phyloP scores from a whole-genome alignment of 108 stramenopile genomes.

The Conticribra weissflogii region DNA sequence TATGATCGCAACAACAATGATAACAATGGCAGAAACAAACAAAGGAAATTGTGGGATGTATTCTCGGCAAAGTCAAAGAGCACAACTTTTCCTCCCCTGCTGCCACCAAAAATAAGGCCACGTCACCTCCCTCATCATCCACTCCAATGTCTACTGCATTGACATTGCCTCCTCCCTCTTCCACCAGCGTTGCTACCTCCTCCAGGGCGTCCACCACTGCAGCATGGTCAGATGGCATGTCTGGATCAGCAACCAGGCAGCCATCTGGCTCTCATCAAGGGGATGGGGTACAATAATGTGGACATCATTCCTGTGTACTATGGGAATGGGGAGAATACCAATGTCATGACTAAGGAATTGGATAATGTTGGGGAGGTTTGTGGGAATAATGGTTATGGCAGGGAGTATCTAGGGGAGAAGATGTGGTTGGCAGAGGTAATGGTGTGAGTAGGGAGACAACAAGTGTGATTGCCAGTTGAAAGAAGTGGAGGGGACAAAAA shows the following conservation, averaged over 20 bases:
- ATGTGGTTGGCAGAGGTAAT: too few species aligned
- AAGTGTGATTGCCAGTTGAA: too few species aligned
- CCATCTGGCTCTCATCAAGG: constrained; percentile 63
- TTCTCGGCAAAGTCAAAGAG: constrained; percentile 40
- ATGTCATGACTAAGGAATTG: constrained; percentile 82
- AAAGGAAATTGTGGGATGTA: constrained; percentile 83
- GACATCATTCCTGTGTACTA: constrained; percentile 81
- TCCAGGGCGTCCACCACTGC: constrained; percentile 57
- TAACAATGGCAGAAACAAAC: constrained; percentile 10
- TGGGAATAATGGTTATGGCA: too few species aligned
- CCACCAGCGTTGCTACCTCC: constrained; percentile 77
- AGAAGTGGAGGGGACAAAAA: constrained; percentile 13
- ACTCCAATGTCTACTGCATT: constrained; percentile 64
- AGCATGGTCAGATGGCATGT: constrained; percentile 79
- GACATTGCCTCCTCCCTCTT: constrained; percentile 79
- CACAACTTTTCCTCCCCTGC: constrained; percentile 7
- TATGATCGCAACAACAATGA: too few species aligned
- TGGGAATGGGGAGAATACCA: constrained; percentile 92
- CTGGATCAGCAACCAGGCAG: constrained; percentile 71
- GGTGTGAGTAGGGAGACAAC: too few species aligned
- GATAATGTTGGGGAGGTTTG: neutral
- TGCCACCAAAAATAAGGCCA: constrained; percentile 63
- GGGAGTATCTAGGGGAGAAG: too few species aligned
- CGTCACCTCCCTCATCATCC: constrained; percentile 84
- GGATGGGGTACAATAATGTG: constrained; percentile 69